phyloP scores from a whole-genome alignment of 192 early-diverging fungal species.

The Endogone sp. region DNA sequence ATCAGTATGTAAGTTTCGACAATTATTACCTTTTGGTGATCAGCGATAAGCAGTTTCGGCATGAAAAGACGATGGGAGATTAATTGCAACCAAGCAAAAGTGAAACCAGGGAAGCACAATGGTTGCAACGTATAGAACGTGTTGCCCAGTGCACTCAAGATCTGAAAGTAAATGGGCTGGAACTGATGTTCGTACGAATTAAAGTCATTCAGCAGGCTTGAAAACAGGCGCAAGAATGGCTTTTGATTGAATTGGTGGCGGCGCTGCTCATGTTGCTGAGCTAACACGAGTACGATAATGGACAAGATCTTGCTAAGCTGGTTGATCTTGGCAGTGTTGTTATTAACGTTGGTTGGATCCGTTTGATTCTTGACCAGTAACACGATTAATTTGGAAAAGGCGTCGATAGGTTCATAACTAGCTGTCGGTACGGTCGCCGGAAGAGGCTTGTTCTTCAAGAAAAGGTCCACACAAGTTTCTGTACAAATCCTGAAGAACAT shows the following conservation, averaged over 20 bases:
- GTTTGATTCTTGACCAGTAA: conserved; percentile 73
- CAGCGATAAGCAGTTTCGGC: conserved; percentile 75
- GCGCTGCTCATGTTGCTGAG: conserved; percentile 78
- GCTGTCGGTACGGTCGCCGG: conserved; percentile 36
- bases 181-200: conserved; percentile 57
- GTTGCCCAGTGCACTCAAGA: conserved; percentile 68
- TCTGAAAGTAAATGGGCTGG: conserved; percentile 67
- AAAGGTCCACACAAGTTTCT: conserved; percentile 78
- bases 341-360: conserved; percentile 46
- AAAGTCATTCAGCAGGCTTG: conserved; percentile 79
- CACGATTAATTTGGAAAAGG: conserved; percentile 86
- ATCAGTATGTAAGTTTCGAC: neutral
- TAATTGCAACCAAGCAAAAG: conserved; percentile 91
- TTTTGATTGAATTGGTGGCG: conserved; percentile 82
- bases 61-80: conserved; percentile 92
- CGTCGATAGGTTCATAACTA: conserved; percentile 85
- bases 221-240: conserved; percentile 87
- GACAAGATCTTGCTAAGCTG: conserved; percentile 81
- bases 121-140: conserved; percentile 86
- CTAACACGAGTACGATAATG: conserved; percentile 80
- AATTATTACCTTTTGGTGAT: conserved; percentile 59
- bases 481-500: conserved; percentile 91
- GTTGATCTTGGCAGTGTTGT: conserved; percentile 52
- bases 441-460: conserved; percentile 53
- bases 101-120: conserved; percentile 84